Base-by-base conservation (phyloP, 2,329 filamentous ascomycete genomes). In the Corinectria fuckeliana region DNA sequence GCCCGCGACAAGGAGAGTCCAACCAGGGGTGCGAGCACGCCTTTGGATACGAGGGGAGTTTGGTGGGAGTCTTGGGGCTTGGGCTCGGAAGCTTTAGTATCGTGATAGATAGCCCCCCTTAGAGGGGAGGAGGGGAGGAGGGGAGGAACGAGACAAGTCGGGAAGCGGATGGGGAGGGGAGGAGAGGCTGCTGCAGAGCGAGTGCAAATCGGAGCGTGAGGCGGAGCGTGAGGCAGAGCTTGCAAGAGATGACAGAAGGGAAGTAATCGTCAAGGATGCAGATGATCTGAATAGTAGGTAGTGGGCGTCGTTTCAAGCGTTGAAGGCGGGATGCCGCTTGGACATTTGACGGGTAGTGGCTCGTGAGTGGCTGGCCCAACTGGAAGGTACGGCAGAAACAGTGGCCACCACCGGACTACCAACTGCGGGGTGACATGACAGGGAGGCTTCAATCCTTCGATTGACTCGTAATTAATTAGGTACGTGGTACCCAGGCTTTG, bases 231-330 rank as follows among this genome's bases (percentile, higher is more conserved):
- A 45, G 25, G 20, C n/a, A 25, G 41, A 30, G 42, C 42, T 49
- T 6, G 20, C 32, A 47, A 39, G 57, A 60, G 47, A 60, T 60
- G 57, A 56, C 57, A 60, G 26, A 50, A 60, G 52, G 52, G 56
- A 60, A 60, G 50, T 32, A 56, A 60, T 51, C n/a, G n/a, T n/a
- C n/a, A 60, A 60, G 45, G 45, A 50, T 56, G 16, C 42, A 25
- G 25, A 45, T 28, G 25, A n/a, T 18, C 23, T n/a, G 23, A 14
- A 23, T n/a, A 26, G 13, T 39, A 25, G 36, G 36, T 16, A 44
- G 41, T 41, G 44, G 34, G 32, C 23, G 34, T 55, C 23, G 52
- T 53, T 42, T 38, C 42, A 47, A n/a, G 30, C 23, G 41, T 39
- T 21, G 16, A 47, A n/a, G n/a, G n/a, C n/a, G n/a, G 38, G 45